A percentile compares a stretch with the other conserved stretches of the same genome.
Evolutionary conservation across 2,329 filamentous ascomycete genomes (phyloP).

Genomic region (Penicillium sp.): DNA sequence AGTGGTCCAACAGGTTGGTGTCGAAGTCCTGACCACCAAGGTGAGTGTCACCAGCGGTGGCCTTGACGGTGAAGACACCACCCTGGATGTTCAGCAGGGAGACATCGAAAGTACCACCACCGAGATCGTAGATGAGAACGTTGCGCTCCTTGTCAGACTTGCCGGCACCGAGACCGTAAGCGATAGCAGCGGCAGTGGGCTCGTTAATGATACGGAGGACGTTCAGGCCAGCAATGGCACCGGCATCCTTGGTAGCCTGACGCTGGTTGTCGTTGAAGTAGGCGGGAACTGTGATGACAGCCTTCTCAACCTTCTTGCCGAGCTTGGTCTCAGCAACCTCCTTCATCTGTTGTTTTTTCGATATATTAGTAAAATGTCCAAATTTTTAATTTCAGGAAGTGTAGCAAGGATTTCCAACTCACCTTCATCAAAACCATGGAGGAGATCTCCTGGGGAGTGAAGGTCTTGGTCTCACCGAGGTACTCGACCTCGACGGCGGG

Average conservation of each 20-base stretch:
- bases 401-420: slow-evolving; percentile 36
- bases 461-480: slow-evolving; percentile 89
- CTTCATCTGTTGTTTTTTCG: slow-evolving; percentile 73
- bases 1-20: slow-evolving; percentile 91
- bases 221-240: slow-evolving; percentile 95
- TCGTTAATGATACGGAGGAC: slow-evolving; percentile 99
- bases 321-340: slow-evolving; percentile 98
- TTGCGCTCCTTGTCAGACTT: slow-evolving; percentile 98
- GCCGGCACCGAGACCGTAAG: slow-evolving; percentile 93
- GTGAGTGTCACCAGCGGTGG: slow-evolving; percentile 96
- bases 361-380: slow-evolving; percentile 1
- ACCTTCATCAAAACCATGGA: slow-evolving; percentile 99
- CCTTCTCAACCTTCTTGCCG: slow-evolving; percentile 98
- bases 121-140: slow-evolving; percentile 99
- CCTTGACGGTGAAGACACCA: slow-evolving; percentile 99
- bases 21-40: slow-evolving; percentile 96
- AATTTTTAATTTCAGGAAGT: too few species aligned
- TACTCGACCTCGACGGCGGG: slow-evolving; percentile 95
- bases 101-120: slow-evolving; percentile 99
- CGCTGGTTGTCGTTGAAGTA: slow-evolving; percentile 99
- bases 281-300: slow-evolving; percentile 96
- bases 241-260: slow-evolving; percentile 98
- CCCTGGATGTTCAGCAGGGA: slow-evolving; percentile 98
- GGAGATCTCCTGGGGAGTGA: slow-evolving; percentile 98
- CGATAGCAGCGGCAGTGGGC: slow-evolving; percentile 96